Evolutionary conservation across 352 stramenopile genomes (phyloP).

Genomic region (Globisporangium parvum): DNA sequence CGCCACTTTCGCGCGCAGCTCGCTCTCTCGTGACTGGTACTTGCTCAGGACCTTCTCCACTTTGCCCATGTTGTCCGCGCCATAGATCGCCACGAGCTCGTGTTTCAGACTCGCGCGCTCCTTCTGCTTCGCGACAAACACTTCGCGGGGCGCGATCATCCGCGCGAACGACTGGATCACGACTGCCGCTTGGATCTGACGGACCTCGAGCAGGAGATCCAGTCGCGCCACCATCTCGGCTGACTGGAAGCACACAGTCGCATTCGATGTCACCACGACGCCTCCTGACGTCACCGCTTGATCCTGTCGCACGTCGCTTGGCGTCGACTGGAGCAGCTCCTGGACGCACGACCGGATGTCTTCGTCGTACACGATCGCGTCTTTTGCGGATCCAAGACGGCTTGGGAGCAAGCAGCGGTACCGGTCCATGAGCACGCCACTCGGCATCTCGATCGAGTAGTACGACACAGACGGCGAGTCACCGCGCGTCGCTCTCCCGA

Average conservation of each 20-base stretch:
- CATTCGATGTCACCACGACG: slow-evolving; percentile 14
- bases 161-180: slow-evolving; percentile 34
- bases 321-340: slow-evolving; percentile 10
- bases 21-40: slow-evolving; percentile 33
- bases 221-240: slow-evolving; percentile 31
- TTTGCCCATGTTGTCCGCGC: slow-evolving; percentile 20
- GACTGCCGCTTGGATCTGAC: slow-evolving; percentile 25
- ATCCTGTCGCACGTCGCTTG: neutral
- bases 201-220: slow-evolving; percentile 27
- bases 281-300: neutral
- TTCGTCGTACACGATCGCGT: slow-evolving; percentile 7
- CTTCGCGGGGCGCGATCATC: slow-evolving; percentile 24
- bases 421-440: slow-evolving; percentile 16
- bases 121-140: slow-evolving; percentile 25
- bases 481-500: slow-evolving; percentile 12
- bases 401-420: slow-evolving; percentile 23
- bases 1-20: slow-evolving; percentile 30
- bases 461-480: slow-evolving; percentile 11
- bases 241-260: slow-evolving; percentile 20
- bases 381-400: neutral
- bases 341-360: slow-evolving; percentile 14
- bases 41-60: slow-evolving; percentile 33
- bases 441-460: slow-evolving; percentile 21
- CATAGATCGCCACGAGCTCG: slow-evolving; percentile 38
- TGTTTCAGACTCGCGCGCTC: slow-evolving; percentile 24